Conservation (phyloP, 2,329 filamentous ascomycete species). For the Beauveria scarabaeidicola region DNA sequence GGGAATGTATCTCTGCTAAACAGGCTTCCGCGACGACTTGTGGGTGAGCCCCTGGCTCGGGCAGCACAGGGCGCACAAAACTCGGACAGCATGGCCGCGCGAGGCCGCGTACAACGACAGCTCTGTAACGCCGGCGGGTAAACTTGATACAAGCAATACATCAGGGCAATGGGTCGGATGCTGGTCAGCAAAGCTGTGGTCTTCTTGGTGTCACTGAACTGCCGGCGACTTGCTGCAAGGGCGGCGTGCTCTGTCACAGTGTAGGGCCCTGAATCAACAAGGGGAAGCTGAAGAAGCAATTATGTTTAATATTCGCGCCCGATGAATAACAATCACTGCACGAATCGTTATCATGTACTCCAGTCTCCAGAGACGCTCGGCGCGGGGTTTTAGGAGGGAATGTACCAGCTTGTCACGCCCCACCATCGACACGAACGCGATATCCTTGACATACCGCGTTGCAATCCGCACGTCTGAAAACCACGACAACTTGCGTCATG, state of each 20-base stretch:
- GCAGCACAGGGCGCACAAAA: background rate
- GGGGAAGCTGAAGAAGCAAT: conserved; percentile 1
- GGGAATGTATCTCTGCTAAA: background rate
- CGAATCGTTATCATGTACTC: background rate
- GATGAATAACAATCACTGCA: background rate
- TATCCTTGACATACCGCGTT: background rate
- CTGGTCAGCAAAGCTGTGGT: background rate
- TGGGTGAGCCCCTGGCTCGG: background rate
- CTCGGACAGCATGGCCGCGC: background rate
- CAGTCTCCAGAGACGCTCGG: background rate
- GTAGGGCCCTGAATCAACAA: background rate
- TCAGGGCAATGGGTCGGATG: background rate
- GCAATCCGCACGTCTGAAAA: background rate
- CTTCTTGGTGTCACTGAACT: background rate
- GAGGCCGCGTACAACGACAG: background rate
- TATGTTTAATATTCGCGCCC: background rate
- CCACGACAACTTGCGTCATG: background rate
- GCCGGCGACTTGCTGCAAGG: background rate
- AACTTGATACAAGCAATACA: conserved; percentile 4
- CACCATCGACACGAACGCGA: background rate
- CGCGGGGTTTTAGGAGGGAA: background rate
- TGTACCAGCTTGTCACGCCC: background rate
- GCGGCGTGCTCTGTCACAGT: background rate
- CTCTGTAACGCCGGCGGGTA: background rate
- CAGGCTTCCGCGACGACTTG: background rate